phyloP scores from a whole-genome alignment of 78 protist genomes.

The Dictyostelium capitatum region DNA sequence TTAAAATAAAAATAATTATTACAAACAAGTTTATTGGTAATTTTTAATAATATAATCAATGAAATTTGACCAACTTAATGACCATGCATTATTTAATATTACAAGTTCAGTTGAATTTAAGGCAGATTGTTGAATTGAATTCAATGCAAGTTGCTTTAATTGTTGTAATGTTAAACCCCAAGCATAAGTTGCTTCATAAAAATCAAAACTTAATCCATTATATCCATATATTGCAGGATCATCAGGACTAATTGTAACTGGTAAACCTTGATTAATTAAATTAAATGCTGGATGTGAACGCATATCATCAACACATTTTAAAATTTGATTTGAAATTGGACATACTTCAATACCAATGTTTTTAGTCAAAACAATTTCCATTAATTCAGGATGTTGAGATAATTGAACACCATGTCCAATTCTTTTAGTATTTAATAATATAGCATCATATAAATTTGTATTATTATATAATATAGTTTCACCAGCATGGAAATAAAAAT shows the following conservation, averaged over 20 bases:
- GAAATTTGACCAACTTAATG: constrained; percentile 10
- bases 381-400: constrained; percentile 72
- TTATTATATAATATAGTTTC: constrained; percentile 77
- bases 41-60: constrained; percentile 21
- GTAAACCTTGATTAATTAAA: constrained; percentile 68
- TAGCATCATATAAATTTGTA: constrained; percentile 89
- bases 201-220: constrained; percentile 62
- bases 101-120: constrained; percentile 10
- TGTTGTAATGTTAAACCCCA: constrained; percentile 41
- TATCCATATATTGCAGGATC: constrained; percentile 78
- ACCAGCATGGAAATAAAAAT: constrained; percentile 85
- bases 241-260: constrained; percentile 72
- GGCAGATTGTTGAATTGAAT: constrained; percentile 28
- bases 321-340: constrained; percentile 88
- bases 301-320: constrained; percentile 67
- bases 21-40: too few relatives aligned
- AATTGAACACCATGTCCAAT: constrained; percentile 90
- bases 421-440: constrained; percentile 71
- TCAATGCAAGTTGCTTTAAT: constrained; percentile 58
- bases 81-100: background rate
- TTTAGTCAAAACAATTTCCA: background rate
- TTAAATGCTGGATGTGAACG: constrained; percentile 78
- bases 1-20: too few relatives aligned
- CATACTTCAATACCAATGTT: constrained; percentile 85
- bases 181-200: constrained; percentile 37